phyloP scores from a whole-genome alignment of 371 early-diverging fungal genomes.

The Saksenaea oblongispora region DNA sequence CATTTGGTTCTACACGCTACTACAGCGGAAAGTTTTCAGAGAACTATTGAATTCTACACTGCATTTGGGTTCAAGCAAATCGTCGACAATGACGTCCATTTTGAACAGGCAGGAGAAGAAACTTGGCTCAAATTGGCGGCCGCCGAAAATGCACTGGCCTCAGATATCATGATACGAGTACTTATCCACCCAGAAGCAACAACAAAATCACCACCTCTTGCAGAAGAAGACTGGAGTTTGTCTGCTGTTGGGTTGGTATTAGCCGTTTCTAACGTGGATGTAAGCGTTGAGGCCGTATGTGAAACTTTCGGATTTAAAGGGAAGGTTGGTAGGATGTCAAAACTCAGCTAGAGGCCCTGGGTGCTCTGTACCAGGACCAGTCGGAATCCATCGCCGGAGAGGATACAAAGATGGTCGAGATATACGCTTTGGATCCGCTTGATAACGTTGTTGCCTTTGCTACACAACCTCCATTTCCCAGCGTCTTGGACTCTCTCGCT shows the following conservation, averaged over 20 bases:
- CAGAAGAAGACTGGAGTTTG: conserved; percentile 33
- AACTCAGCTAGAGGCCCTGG: conserved; percentile 19
- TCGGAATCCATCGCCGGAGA: conserved; percentile 17
- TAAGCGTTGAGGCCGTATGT: conserved; percentile 10
- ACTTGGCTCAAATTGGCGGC: conserved; percentile 47
- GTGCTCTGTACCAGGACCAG: conserved; percentile 33
- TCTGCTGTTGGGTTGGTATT: conserved; percentile 35
- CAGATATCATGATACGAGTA: conserved; percentile 44
- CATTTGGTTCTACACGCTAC: conserved; percentile 59
- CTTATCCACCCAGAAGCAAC: conserved; percentile 22
- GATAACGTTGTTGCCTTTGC: conserved; percentile 75
- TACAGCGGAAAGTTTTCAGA: conserved; percentile 26
- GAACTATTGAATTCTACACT: conserved; percentile 55
- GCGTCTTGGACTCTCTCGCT: not conserved
- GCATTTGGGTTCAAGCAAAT: conserved; percentile 54
- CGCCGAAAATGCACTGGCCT: conserved; percentile 19
- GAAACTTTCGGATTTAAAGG: not conserved
- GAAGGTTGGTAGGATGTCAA: conserved; percentile 27
- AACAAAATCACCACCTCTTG: conserved; percentile 10
- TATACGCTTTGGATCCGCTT: conserved; percentile 77
- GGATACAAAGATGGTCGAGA: conserved; percentile 7
- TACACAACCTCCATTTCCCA: conserved; percentile 51
- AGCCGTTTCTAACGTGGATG: conserved; percentile 24
- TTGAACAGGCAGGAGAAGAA: conserved; percentile 15
- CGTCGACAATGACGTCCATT: conserved; percentile 27